These are phyloP conservation scores for Euphrasia arctica DNA, from an alignment of 305 asterid species.

Conservation along the genomic window DNA sequence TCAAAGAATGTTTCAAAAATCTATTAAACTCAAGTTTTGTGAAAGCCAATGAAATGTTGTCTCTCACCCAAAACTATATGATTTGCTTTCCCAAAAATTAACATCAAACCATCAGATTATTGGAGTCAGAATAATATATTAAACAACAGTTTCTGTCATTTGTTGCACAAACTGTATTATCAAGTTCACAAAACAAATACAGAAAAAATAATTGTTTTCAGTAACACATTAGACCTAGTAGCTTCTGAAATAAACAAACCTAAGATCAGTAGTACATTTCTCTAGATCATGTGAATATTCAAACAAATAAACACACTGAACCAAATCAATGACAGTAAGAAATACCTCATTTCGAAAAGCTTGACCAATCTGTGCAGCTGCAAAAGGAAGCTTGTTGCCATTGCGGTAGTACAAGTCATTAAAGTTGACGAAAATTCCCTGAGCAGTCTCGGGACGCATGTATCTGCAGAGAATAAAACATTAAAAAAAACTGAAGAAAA, in stretches of 20 bases:
- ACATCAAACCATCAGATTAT: conserved; percentile 7
- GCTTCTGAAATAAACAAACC: conserved; percentile 14
- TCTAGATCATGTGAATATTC: background rate
- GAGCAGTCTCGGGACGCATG: conserved; percentile 99
- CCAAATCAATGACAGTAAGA: conserved; percentile 2
- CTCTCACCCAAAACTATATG: conserved; percentile 13
- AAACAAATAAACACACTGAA: conserved; percentile 11
- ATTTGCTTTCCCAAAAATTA: background rate
- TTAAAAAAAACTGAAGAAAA: background rate
- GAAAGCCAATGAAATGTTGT: conserved; percentile 15
- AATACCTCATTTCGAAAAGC: conserved; percentile 91
- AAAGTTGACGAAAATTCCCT: conserved; percentile 93
- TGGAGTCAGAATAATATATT: too few relatives aligned
- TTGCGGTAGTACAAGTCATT: conserved; percentile 89
- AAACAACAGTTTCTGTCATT: conserved; percentile 9
- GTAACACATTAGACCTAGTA: background rate
- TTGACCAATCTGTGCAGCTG: conserved; percentile 96
- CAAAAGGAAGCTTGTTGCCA: conserved; percentile 93
- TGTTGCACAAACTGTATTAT: conserved; percentile 17
- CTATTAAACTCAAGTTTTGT: background rate
- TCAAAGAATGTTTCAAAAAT: conserved; percentile 4
- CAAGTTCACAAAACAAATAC: background rate
- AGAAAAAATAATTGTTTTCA: background rate
- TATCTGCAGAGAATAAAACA: conserved; percentile 43
- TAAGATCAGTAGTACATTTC: conserved; percentile 1